Evolutionary conservation across 176 grass and related monocot species (phyloP), one percentile per base, ranked within the genome.

Genomic region (Puya raimondii): DNA sequence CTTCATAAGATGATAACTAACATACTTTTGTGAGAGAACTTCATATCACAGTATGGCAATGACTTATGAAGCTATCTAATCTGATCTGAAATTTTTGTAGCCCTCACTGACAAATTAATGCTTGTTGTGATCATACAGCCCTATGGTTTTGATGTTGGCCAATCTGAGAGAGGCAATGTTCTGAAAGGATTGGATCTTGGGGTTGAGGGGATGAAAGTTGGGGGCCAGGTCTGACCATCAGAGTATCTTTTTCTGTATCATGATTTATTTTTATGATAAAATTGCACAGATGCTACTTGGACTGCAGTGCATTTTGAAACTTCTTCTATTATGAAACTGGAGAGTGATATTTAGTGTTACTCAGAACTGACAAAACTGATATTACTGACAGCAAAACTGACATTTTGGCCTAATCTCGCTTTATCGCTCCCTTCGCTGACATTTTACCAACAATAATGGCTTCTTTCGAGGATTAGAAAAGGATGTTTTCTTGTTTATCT

Each of bases 151-250:
- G 94, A 99, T 70, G 72, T 99, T 65, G 89, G 94, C 57, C 91
- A 99, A 72, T 99, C 89, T 72, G 89, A 84, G 68, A 82, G 82
- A 78, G 94, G 94, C 68, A 84, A 77, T 88, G 94, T 99, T 72
- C 72, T 99, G 51, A 99, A 80, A 90, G 94, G 94, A 72, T 79
- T 93, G 58, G 89, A 99, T 82, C 85, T 99, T 83, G 94, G 94
- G 72, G 89, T 97, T 21, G 87, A 99, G 70, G 94, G 89, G 78
- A 99, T 99, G 94, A 85, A 89, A 84, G 82, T 83, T 12, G 94
- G 94, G n/a, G 94, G 94, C 15, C 94, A 99, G 89, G 94, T 99
- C 12, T 63, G 64, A 72, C 11, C 65, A 49, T 72, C 66, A 12
- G 72, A 3, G 23, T 47, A 14, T 71, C 49, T 64, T 66, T 33